Evolutionary conservation across 192 early-diverging fungal species (phyloP).

Genomic region (Gaertneriomyces semiglobifer): DNA sequence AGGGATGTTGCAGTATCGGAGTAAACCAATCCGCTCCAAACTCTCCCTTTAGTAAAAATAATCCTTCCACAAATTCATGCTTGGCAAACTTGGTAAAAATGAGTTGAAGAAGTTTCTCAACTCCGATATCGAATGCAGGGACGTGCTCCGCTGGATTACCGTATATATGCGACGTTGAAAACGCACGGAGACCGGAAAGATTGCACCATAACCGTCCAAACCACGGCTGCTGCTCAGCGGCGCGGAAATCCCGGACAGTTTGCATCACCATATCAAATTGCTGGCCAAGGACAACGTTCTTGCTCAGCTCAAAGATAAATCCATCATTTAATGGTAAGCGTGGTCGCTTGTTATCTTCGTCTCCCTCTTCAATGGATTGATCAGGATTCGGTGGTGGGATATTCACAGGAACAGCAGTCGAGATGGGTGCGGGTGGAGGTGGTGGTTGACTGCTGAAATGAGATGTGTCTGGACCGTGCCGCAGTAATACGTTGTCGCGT

Average conservation of each 20-base stretch:
- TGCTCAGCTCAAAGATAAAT: constrained; percentile 46
- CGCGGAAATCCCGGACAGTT: constrained; percentile 37
- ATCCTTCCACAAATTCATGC: constrained; percentile 49
- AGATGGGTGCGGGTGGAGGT: constrained; percentile 6
- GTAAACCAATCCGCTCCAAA: constrained; percentile 62
- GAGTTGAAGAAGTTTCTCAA: constrained; percentile 47
- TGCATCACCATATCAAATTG: constrained; percentile 50
- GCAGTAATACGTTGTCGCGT: not conserved
- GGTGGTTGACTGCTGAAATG: constrained; percentile 4
- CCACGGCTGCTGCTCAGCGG: constrained; percentile 44
- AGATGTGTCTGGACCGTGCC: not conserved
- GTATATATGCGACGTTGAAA: constrained; percentile 38
- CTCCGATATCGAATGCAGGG: constrained; percentile 36
- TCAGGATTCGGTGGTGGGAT: not conserved
- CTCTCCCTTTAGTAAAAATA: constrained; percentile 53
- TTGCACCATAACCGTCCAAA: constrained; percentile 47
- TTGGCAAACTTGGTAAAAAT: constrained; percentile 52
- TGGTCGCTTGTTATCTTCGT: constrained; percentile 21
- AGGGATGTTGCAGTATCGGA: constrained; percentile 54
- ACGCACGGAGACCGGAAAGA: constrained; percentile 36
- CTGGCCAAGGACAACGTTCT: constrained; percentile 34
- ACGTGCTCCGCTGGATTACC: constrained; percentile 1
- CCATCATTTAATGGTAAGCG: constrained; percentile 42
- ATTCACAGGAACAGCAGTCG: not conserved
- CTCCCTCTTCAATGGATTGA: not conserved